Evolutionary conservation across 2,329 filamentous ascomycete genomes (phyloP).

Genomic region (Diaporthe capsici): DNA sequence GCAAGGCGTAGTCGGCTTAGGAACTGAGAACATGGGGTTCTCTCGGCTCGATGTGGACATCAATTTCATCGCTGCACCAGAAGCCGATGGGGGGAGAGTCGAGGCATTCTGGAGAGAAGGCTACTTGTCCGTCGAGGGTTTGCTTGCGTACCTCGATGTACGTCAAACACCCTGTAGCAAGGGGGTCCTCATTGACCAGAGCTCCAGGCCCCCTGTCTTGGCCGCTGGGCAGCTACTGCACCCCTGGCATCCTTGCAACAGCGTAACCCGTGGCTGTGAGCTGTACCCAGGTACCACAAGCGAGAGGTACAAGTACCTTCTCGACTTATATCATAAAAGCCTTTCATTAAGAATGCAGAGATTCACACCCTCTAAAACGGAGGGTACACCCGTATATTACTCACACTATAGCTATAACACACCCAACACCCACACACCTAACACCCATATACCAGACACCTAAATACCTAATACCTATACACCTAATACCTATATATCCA

Average conservation of each 20-base stretch:
- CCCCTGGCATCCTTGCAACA: conserved; percentile 7
- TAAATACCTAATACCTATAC: too few relatives aligned
- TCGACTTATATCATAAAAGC: not conserved
- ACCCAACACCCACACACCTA: too few relatives aligned
- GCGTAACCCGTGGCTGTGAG: not conserved
- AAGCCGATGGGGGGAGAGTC: conserved; percentile 19
- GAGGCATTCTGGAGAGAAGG: conserved; percentile 31
- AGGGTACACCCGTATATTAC: too few relatives aligned
- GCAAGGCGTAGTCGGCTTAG: conserved; percentile 39
- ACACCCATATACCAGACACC: too few relatives aligned
- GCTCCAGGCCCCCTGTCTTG: conserved; percentile 18
- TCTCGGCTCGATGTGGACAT: conserved; percentile 31
- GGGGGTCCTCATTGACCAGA: conserved; percentile 8
- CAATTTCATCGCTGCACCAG: conserved; percentile 41
- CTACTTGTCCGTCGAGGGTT: conserved; percentile 35
- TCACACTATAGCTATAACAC: too few relatives aligned
- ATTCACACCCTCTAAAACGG: too few relatives aligned
- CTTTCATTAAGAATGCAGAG: too few relatives aligned
- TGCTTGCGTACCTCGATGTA: conserved; percentile 39
- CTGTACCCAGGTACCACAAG: not conserved
- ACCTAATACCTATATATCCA: too few relatives aligned
- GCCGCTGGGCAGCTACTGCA: not conserved
- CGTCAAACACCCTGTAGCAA: conserved; percentile 36
- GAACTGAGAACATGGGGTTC: conserved; percentile 42
- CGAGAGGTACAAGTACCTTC: not conserved